Percentiles rank a stretch among this genome's conserved stretches.
Evolutionary conservation across 305 asterid species (phyloP).

Genomic region (Rubia peregrina): DNA sequence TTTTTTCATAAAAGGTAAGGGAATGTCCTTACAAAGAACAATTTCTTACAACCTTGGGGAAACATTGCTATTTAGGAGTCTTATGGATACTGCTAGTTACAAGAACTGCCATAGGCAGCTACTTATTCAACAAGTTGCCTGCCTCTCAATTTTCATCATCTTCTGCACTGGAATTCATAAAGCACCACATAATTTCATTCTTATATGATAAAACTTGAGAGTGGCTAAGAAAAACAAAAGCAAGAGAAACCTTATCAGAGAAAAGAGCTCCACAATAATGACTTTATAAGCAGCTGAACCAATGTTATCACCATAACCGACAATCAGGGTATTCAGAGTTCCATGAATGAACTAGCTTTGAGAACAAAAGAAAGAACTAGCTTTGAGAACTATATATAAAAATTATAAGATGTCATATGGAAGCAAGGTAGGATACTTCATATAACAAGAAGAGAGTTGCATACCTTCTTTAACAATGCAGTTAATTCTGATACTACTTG

Average conservation of each 20-base stretch:
- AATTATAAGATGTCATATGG: neutral
- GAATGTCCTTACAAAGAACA: no score
- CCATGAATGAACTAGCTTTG: slow-evolving; percentile 35
- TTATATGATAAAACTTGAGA: neutral
- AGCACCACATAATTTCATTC: slow-evolving; percentile 12
- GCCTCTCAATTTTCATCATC: slow-evolving; percentile 4
- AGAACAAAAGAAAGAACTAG: slow-evolving; percentile 17
- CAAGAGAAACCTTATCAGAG: slow-evolving; percentile 71
- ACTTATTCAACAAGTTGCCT: neutral
- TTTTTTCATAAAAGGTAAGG: no score
- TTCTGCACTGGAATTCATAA: slow-evolving; percentile 48
- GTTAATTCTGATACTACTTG: slow-evolving; percentile 90
- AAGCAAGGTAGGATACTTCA: slow-evolving; percentile 2
- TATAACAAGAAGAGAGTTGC: slow-evolving; percentile 12
- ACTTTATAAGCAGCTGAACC: slow-evolving; percentile 90
- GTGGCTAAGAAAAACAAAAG: slow-evolving; percentile 8
- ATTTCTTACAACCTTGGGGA: no score
- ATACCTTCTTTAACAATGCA: slow-evolving; percentile 91
- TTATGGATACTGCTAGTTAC: neutral
- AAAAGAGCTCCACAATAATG: slow-evolving; percentile 86
- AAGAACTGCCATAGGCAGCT: neutral
- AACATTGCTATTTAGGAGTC: no score
- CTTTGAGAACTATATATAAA: neutral
- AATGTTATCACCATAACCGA: slow-evolving; percentile 90
- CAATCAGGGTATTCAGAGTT: slow-evolving; percentile 82